A percentile compares a stretch with the other conserved stretches of the same genome.
Conservation (phyloP, 2,329 filamentous ascomycete species). For the Aspergillus texensis region DNA sequence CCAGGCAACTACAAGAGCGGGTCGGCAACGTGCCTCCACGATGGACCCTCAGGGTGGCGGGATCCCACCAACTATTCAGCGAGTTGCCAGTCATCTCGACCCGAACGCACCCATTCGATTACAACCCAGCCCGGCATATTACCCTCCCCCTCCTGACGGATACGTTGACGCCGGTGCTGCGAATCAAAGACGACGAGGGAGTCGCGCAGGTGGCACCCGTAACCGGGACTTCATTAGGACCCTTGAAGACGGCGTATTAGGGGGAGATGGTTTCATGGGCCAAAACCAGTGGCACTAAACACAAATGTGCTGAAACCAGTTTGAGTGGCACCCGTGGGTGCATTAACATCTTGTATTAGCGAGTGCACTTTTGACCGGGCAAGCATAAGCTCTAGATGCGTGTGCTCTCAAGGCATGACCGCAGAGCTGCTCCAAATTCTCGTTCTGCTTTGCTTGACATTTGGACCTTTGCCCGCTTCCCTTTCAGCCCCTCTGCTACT, state of each 20-base stretch:
- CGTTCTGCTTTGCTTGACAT: conserved; percentile 19
- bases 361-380: conserved; percentile 17
- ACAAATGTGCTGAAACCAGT: not conserved
- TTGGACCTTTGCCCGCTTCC: conserved; percentile 21
- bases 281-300: conserved; percentile 72
- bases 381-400: conserved; percentile 19
- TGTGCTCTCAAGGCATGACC: conserved; percentile 15
- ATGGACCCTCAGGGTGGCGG: conserved; percentile 95
- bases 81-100: conserved; percentile 93
- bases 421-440: conserved; percentile 18
- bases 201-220: conserved; percentile 60
- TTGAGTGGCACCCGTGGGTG: conserved; percentile 11
- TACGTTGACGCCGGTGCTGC: conserved; percentile 67
- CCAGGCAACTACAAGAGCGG: conserved; percentile 75
- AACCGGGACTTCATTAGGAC: conserved; percentile 92
- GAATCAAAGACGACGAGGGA: conserved; percentile 74
- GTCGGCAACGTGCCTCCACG: conserved; percentile 87
- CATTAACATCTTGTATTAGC: conserved; percentile 18
- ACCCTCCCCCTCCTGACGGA: conserved; percentile 87
- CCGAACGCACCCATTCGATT: conserved; percentile 90
- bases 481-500: conserved; percentile 11
- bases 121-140: conserved; percentile 95
- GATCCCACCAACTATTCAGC: conserved; percentile 88
- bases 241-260: conserved; percentile 88
- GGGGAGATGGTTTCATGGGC: conserved; percentile 79